A percentile compares a stretch with the other conserved stretches of the same genome.
phyloP scores from a whole-genome alignment of 2,329 filamentous ascomycete genomes.

The Fusarium penzigii region DNA sequence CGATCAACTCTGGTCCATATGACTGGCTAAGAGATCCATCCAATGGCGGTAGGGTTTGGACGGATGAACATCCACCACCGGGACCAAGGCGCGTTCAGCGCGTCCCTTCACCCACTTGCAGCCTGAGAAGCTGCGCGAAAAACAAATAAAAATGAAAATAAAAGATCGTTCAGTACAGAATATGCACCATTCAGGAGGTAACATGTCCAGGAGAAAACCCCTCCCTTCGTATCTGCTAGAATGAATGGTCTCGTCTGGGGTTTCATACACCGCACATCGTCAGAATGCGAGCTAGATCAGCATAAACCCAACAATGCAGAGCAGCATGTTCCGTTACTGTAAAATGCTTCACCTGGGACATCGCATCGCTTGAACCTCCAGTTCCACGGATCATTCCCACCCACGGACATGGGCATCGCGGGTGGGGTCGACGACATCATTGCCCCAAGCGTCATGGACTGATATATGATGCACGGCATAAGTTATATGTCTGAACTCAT shows the following conservation, averaged over 20 bases:
- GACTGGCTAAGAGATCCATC: constrained; percentile 13
- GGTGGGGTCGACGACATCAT: constrained; percentile 24
- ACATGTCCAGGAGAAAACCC: neutral
- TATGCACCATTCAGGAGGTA: constrained; percentile 23
- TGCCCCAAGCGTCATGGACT: constrained; percentile 21
- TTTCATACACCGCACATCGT: neutral
- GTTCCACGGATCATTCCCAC: constrained; percentile 19
- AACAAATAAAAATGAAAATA: too few relatives aligned
- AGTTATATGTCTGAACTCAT: neutral
- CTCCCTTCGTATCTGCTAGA: constrained; percentile 2
- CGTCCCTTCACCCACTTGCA: constrained; percentile 22
- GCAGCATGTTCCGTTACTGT: neutral
- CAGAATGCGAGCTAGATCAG: neutral
- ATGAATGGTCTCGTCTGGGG: neutral
- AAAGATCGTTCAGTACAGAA: neutral
- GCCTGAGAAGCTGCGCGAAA: constrained; percentile 18
- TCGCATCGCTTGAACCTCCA: constrained; percentile 19
- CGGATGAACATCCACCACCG: constrained; percentile 20
- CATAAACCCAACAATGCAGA: neutral
- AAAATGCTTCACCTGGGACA: constrained; percentile 4
- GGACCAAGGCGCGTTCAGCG: constrained; percentile 23
- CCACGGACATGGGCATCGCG: constrained; percentile 5
- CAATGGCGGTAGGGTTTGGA: constrained; percentile 19
- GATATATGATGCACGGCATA: constrained; percentile 4
- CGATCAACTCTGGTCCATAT: constrained; percentile 13